phyloP scores from a whole-genome alignment of 1,284 basidiomycete genomes.

The Ceratorhiza oryzae-sativae region DNA sequence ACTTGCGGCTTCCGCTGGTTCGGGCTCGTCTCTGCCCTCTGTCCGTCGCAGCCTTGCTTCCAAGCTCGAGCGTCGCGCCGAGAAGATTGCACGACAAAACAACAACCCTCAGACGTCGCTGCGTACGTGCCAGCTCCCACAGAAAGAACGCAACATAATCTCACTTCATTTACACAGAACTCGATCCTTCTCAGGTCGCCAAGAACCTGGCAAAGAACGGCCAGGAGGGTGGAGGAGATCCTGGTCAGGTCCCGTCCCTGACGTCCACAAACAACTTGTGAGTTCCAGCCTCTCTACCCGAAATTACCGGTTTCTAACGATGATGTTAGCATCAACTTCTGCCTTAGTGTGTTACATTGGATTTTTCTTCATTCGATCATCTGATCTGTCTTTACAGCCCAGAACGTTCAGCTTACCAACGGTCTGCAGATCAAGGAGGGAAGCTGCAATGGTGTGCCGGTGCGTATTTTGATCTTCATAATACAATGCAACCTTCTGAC shows the following conservation, averaged over 20 bases:
- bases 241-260: constrained; percentile 57
- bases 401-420: constrained; percentile 47
- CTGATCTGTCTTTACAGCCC: constrained; percentile 45
- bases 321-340: constrained; percentile 26
- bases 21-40: constrained; percentile 9
- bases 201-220: constrained; percentile 58
- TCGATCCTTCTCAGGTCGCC: constrained; percentile 58
- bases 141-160: background rate
- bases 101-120: constrained; percentile 28
- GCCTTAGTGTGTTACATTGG: background rate
- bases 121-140: constrained; percentile 16
- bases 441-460: constrained; percentile 55
- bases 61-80: constrained; percentile 29
- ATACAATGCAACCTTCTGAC: background rate
- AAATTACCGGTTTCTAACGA: background rate
- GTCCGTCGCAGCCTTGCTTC: constrained; percentile 29
- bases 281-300: background rate
- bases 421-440: constrained; percentile 48
- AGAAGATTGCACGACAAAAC: constrained; percentile 18
- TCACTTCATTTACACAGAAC: constrained; percentile 44
- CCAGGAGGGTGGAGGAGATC: constrained; percentile 51
- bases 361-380: background rate
- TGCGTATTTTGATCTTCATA: constrained; percentile 47
- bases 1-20: background rate
- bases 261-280: constrained; percentile 60